A percentile compares a stretch with the other conserved stretches of the same genome.
These are phyloP conservation scores for Hortiboletus campestris DNA, from an alignment of 768 basidiomycete species.

Conservation along the genomic window DNA sequence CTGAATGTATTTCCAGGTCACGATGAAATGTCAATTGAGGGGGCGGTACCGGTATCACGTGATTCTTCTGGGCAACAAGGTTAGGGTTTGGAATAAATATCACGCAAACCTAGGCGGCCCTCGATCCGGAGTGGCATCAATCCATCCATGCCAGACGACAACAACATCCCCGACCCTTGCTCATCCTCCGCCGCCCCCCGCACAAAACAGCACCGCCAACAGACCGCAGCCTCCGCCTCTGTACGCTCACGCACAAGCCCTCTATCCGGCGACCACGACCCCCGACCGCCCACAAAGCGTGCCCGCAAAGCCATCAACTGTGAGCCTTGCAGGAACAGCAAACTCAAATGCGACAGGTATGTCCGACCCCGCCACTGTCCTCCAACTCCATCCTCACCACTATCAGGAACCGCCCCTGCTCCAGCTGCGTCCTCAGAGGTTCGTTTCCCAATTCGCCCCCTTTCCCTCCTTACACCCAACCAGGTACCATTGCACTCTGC, in stretches of 20 bases:
- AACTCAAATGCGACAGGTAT: constrained; percentile 86
- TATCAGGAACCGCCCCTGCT: constrained; percentile 79
- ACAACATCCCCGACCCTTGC: constrained; percentile 13
- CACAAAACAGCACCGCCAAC: constrained; percentile 26
- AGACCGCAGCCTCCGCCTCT: constrained; percentile 23
- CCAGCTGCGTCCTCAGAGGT: constrained; percentile 83
- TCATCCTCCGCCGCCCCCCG: constrained; percentile 14
- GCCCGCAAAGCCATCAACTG: constrained; percentile 88
- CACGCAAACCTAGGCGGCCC: constrained; percentile 15
- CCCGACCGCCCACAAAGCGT: constrained; percentile 73
- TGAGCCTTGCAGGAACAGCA: constrained; percentile 83
- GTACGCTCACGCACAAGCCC: constrained; percentile 47
- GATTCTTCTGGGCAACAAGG: constrained; percentile 6
- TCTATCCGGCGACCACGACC: constrained; percentile 56
- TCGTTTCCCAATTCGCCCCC: constrained; percentile 22
- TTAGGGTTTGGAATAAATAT: constrained; percentile 31
- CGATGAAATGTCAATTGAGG: not conserved
- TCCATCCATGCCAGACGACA: constrained; percentile 34
- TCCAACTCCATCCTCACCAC: not conserved
- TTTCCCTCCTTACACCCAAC: constrained; percentile 16
- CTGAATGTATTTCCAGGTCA: no score
- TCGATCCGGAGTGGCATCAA: constrained; percentile 27
- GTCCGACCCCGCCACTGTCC: not conserved
- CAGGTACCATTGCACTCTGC: constrained; percentile 78
- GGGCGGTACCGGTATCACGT: constrained; percentile 21